Conservation (phyloP, 176 grass and related monocot genomes). For the Ensete glaucum region DNA sequence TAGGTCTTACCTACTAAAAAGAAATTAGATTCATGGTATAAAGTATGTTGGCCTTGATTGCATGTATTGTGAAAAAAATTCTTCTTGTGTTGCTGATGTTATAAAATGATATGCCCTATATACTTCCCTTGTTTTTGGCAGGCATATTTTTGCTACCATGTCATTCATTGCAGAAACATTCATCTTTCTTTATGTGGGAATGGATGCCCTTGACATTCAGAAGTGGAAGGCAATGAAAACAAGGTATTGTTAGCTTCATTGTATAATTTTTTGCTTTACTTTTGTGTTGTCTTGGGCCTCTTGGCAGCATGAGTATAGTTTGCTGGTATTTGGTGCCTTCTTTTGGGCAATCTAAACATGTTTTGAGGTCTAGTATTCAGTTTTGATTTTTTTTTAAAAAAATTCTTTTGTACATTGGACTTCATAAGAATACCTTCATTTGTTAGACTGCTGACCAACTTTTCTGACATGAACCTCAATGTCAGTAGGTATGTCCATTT, state of each 20-base stretch:
- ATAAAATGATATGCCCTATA: neutral
- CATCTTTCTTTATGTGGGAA: constrained; percentile 93
- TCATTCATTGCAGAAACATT: constrained; percentile 84
- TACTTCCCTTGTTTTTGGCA: constrained; percentile 16
- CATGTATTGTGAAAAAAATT: too few relatives aligned
- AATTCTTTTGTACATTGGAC: neutral
- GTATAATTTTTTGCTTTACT: neutral
- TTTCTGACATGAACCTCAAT: too few relatives aligned
- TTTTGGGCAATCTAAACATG: neutral
- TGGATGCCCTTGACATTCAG: constrained; percentile 86
- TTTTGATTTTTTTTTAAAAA: neutral
- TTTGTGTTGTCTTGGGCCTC: neutral
- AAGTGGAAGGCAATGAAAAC: constrained; percentile 67
- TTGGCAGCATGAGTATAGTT: neutral
- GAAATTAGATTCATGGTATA: too few relatives aligned
- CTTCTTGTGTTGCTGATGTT: too few relatives aligned
- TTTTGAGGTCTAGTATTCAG: neutral
- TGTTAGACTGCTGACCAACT: too few relatives aligned
- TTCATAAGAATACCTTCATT: too few relatives aligned
- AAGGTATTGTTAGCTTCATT: constrained; percentile 20
- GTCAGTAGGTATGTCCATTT: too few relatives aligned
- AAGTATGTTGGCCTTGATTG: too few relatives aligned
- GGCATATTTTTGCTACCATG: constrained; percentile 69
- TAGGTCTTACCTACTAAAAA: too few relatives aligned
- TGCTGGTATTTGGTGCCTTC: neutral